Percentiles rank a stretch among this genome's conserved stretches.
phyloP scores from a whole-genome alignment of 2,329 filamentous ascomycete genomes.

The Hypoxylon sp. region DNA sequence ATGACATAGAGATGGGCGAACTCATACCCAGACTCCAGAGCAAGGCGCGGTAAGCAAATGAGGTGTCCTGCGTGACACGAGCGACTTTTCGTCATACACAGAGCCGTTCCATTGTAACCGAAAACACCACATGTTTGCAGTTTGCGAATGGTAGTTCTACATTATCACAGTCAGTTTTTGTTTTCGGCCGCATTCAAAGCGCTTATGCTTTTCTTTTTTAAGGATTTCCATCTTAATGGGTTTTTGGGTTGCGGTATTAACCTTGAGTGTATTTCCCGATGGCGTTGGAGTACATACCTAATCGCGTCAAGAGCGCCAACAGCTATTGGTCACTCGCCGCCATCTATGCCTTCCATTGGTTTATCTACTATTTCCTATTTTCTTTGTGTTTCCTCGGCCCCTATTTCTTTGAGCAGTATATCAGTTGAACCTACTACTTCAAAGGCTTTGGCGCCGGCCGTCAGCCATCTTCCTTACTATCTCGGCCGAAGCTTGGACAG shows the following conservation, averaged over 20 bases:
- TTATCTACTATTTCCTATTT: slow-evolving; percentile 6
- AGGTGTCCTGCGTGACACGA: slow-evolving; percentile 14
- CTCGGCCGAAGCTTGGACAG: neutral
- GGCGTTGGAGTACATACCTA: slow-evolving; percentile 15
- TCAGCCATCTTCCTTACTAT: neutral
- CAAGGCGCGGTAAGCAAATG: slow-evolving; percentile 4
- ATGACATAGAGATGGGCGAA: slow-evolving; percentile 5
- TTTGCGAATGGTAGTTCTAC: neutral
- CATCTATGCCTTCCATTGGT: slow-evolving; percentile 17
- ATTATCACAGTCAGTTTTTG: slow-evolving; percentile 3
- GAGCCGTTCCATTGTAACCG: neutral
- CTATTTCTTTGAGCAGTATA: slow-evolving; percentile 8
- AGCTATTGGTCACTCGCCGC: slow-evolving; percentile 17
- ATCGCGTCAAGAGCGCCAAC: slow-evolving; percentile 5
- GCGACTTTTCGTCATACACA: slow-evolving; percentile 12
- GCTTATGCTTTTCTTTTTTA: slow-evolving; percentile 11
- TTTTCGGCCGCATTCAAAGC: slow-evolving; percentile 5
- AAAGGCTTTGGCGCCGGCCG: neutral
- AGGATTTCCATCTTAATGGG: slow-evolving; percentile 9
- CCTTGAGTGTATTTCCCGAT: slow-evolving; percentile 29
- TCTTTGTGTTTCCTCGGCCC: slow-evolving; percentile 17
- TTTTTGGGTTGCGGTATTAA: slow-evolving; percentile 33
- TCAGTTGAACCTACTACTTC: slow-evolving; percentile 3
- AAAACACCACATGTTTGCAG: slow-evolving; percentile 14
- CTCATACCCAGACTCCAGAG: slow-evolving; percentile 7